A percentile compares a stretch with the other conserved stretches of the same genome.
phyloP scores from a whole-genome alignment of 768 basidiomycete species.

The Cyclocybe aegerita region DNA sequence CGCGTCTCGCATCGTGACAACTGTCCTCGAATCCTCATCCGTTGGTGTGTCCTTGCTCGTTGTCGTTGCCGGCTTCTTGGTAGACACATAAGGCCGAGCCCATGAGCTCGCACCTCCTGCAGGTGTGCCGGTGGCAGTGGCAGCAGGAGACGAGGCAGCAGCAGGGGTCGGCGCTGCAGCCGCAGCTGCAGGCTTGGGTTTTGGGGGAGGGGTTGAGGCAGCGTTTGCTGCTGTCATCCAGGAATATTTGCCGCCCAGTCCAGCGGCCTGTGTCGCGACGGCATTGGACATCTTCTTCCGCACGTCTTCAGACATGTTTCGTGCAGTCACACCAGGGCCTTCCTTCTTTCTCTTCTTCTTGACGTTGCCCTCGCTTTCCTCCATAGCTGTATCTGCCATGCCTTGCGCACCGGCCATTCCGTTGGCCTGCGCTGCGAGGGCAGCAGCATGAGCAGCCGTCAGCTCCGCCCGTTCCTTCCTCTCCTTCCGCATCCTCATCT shows the following conservation, averaged over 20 bases:
- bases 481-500: slow-evolving; percentile 70
- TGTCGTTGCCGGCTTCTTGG: slow-evolving; percentile 40
- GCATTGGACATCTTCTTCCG: slow-evolving; percentile 91
- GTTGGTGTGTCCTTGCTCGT: slow-evolving; percentile 30
- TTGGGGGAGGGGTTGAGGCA: slow-evolving; percentile 14
- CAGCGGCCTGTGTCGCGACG: slow-evolving; percentile 87
- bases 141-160: slow-evolving; percentile 14
- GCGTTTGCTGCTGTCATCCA: slow-evolving; percentile 69
- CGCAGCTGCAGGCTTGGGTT: slow-evolving; percentile 32
- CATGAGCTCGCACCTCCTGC: slow-evolving; percentile 41
- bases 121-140: slow-evolving; percentile 22
- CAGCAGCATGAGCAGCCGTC: slow-evolving; percentile 68
- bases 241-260: slow-evolving; percentile 76
- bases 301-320: slow-evolving; percentile 91
- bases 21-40: slow-evolving; percentile 59
- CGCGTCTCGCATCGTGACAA: slow-evolving; percentile 75
- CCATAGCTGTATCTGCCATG: slow-evolving; percentile 26
- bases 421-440: slow-evolving; percentile 56
- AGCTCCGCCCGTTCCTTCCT: slow-evolving; percentile 76
- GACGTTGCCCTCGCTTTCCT: slow-evolving; percentile 33
- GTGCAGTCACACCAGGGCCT: slow-evolving; percentile 78
- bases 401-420: slow-evolving; percentile 28
- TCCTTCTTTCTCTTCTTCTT: slow-evolving; percentile 86
- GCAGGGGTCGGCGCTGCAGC: slow-evolving; percentile 33
- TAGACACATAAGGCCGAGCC: slow-evolving; percentile 64